Conservation (phyloP, 805 yeast genomes). For the Dipodascopsis uninucleata region DNA sequence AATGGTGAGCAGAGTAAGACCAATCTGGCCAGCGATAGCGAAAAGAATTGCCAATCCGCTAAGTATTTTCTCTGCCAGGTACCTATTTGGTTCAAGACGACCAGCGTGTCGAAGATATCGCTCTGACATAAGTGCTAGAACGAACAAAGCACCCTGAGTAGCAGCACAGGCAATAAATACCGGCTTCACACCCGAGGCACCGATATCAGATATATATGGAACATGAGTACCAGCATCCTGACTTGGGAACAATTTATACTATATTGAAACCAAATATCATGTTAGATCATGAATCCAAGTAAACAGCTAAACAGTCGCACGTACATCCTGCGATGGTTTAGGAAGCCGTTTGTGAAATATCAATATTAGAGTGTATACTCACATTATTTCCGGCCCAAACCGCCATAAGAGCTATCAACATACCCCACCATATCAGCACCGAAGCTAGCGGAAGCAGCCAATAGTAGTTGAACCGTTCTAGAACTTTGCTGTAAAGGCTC, state of each 20-base stretch:
- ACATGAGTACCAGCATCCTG: constrained; percentile 44
- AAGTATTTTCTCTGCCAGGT: constrained; percentile 42
- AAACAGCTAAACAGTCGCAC: not conserved
- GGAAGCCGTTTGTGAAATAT: not conserved
- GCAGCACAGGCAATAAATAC: constrained; percentile 76
- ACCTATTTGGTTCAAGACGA: constrained; percentile 52
- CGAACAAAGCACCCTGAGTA: constrained; percentile 71
- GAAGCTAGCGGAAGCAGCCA: constrained; percentile 62
- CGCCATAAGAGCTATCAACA: constrained; percentile 73
- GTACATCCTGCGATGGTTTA: not conserved
- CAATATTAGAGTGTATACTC: constrained; percentile 1
- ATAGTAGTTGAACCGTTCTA: constrained; percentile 26
- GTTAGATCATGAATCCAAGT: not conserved
- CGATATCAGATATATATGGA: constrained; percentile 74
- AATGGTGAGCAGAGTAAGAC: constrained; percentile 68
- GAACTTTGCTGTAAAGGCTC: not conserved
- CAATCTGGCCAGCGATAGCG: constrained; percentile 62
- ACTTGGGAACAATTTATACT: constrained; percentile 29
- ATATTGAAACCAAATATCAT: not conserved
- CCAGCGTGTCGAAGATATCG: constrained; percentile 55
- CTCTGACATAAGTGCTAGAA: constrained; percentile 61
- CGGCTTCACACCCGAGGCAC: constrained; percentile 83
- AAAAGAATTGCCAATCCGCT: constrained; percentile 45
- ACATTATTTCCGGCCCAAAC: constrained; percentile 78
- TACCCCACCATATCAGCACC: constrained; percentile 79